Evolutionary conservation across 2,329 filamentous ascomycete genomes (phyloP).

Genomic region (Tolypocladium cylindrosporum): DNA sequence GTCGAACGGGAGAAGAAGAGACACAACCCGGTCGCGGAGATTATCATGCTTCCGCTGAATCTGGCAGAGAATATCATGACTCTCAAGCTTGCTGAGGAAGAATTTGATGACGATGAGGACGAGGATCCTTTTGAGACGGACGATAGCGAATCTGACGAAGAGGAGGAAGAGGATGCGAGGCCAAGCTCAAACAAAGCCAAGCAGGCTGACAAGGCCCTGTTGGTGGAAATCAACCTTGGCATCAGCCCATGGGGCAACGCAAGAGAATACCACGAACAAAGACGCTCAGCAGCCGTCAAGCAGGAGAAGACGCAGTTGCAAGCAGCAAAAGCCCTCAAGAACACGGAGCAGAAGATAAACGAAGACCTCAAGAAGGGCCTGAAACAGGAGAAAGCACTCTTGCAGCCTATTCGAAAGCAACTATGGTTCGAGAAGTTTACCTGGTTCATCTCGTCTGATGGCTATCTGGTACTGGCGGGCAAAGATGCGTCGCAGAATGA

Average conservation of each 20-base stretch:
- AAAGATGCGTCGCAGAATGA: conserved; percentile 87
- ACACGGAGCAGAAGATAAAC: conserved; percentile 77
- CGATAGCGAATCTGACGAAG: conserved; percentile 41
- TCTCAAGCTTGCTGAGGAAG: conserved; percentile 63
- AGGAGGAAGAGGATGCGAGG: conserved; percentile 14
- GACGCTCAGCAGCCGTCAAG: conserved; percentile 73
- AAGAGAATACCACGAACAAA: conserved; percentile 84
- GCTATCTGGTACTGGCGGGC: conserved; percentile 82
- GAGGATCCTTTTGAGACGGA: conserved; percentile 56
- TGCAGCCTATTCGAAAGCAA: conserved; percentile 72
- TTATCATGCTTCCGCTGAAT: conserved; percentile 81
- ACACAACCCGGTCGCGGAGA: conserved; percentile 74
- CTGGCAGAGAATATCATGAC: conserved; percentile 85
- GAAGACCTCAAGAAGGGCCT: conserved; percentile 78
- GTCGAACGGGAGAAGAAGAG: conserved; percentile 78
- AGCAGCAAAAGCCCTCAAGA: conserved; percentile 75
- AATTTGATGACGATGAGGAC: conserved; percentile 50
- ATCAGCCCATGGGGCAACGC: conserved; percentile 85
- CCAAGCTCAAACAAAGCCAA: conserved; percentile 26
- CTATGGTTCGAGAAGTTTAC: conserved; percentile 97
- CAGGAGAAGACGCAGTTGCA: conserved; percentile 78
- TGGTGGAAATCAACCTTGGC: conserved; percentile 76
- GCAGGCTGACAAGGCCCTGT: conserved; percentile 43
- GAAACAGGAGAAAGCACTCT: conserved; percentile 82
- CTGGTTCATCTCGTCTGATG: conserved; percentile 93